phyloP scores from a whole-genome alignment of 192 early-diverging fungal species.

The Coemansia sp. region DNA sequence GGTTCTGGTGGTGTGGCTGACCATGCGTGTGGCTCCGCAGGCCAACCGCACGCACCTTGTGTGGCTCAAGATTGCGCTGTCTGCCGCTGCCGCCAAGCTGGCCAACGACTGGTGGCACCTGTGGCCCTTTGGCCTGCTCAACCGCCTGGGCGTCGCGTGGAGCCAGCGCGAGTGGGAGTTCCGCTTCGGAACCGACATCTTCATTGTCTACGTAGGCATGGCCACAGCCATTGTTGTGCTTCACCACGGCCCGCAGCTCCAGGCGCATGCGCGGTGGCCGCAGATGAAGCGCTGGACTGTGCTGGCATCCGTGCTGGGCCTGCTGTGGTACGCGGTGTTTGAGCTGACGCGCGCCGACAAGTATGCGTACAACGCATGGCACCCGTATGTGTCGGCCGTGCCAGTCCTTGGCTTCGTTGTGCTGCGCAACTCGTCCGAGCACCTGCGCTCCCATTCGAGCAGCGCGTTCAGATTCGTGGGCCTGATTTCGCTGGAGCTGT shows the following conservation, averaged over 20 bases:
- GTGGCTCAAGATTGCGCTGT: constrained; percentile 57
- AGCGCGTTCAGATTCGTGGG: constrained; percentile 63
- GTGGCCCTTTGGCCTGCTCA: constrained; percentile 50
- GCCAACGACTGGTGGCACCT: constrained; percentile 29
- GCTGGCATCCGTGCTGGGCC: constrained; percentile 30
- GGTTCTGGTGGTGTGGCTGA: constrained; percentile 68
- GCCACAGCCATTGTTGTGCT: constrained; percentile 59
- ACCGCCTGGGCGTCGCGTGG: constrained; percentile 60
- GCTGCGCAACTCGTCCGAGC: constrained; percentile 65
- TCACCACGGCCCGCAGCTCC: constrained; percentile 42
- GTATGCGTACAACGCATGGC: constrained; percentile 65
- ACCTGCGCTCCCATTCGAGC: constrained; percentile 60
- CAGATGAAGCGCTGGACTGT: constrained; percentile 40
- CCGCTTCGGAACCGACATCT: constrained; percentile 68
- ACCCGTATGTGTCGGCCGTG: constrained; percentile 68
- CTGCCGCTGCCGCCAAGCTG: constrained; percentile 16
- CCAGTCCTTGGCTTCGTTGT: constrained; percentile 66
- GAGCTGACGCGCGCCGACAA: constrained; percentile 57
- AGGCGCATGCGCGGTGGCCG: constrained; percentile 46
- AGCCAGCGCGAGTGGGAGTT: constrained; percentile 71
- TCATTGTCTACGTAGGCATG: constrained; percentile 72
- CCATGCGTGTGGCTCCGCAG: constrained; percentile 60
- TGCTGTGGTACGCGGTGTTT: constrained; percentile 62
- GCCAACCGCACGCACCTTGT: constrained; percentile 59
- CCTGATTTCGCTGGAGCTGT: constrained; percentile 70